Base-by-base conservation (phyloP, 2,329 filamentous ascomycete genomes). In the Chaetomium sp. region DNA sequence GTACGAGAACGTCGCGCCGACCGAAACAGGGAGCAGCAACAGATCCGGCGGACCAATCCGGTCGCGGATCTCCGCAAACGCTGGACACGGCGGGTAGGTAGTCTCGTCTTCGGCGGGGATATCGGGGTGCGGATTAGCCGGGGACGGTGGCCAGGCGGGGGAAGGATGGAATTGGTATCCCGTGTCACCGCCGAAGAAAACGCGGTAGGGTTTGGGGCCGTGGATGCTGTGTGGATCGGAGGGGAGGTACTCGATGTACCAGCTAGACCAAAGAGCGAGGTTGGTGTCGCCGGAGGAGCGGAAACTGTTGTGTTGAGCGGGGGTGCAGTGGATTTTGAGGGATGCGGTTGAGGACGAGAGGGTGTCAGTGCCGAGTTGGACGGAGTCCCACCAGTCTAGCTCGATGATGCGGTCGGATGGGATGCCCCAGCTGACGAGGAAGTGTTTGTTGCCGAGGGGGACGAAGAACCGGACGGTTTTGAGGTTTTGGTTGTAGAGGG, bases 381-480 rank as follows among this genome's bases (percentile, higher is more conserved):
- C 72, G 56, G 81, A 79, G 52, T 88, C 82, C 87, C 87, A 90
- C 87, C 87, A 89, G 68, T 90, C 87, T 60, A 89, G 65, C 67
- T 89, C 87, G 0, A 82, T 85, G 33, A 86, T 78, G 54, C 85
- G 83, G 4, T 76, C 61, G 6, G 51, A 33, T 0, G 54, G 49
- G 14, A 89, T 80, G 0, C 82, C 84, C 44, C 74, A 77, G 11
- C 76, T 71, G 6, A 72, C 67, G 63, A 89, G 88, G 85, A 85
- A 89, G 36, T 74, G 65, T 66, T 82, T 82, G 62, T 87, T 84
- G 7, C 84, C 84, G 4, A 89, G 66, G 0, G 84, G 85, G 1
- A 82, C 85, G 56, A 88, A 85, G 68, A 88, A 88, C 48, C 86
- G 83, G 51, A 65, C 49, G 4, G 42, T 53, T 32, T 69, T 68